Evolutionary conservation across 192 early-diverging fungal genomes (phyloP), one percentile per base, ranked within the genome.

Genomic region (Backusella westeae): DNA sequence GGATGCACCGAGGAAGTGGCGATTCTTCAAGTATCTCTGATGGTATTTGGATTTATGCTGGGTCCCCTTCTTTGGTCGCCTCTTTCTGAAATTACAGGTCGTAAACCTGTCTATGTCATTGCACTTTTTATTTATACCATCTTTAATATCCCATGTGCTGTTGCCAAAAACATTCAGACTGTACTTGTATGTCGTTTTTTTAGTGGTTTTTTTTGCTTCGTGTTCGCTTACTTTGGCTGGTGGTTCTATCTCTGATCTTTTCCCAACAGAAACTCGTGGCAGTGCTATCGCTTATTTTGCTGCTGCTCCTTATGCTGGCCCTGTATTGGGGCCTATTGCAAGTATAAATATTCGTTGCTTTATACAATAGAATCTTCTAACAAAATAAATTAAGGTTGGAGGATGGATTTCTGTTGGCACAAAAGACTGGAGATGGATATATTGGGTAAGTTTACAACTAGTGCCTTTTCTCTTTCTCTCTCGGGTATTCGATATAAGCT

Each of bases 71-170:
- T 78, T 29, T 78, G 72, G 77, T 73, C 71, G 34, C 77, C 77
- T 56, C 72, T 78, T 21, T 74, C 72, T 74, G 77, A 78, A 74
- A 49, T 78, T 9, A 74, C 46, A 53, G 77, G 77, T 7, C 77
- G 77, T 12, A 73, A 73, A 69, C 77, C 77, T 15, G 49, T 78
- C 2, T 78, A 78, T 74, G 52, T 65, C 39, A 46, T 71, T 67
- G 73, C 73, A 6, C 69, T 79, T 23, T 63, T 63, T 29, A 46
- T 75, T 34, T 79, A 79, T 15, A 66, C 56, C 4, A 19, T 79
- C 17, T 79, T 79, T 34, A 79, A 79, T 69, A 79, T 79, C 35
- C 78, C 78, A 8, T 79, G 78, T 53, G 78, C 78, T 23, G 35
- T 79, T 5, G 78, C 78, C 8, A 46, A 75, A 66, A 79, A 79